Evolutionary conservation across 2,329 filamentous ascomycete species (phyloP), one percentile per base, ranked within the genome.

Genomic region (Metarhizium robertsii): DNA sequence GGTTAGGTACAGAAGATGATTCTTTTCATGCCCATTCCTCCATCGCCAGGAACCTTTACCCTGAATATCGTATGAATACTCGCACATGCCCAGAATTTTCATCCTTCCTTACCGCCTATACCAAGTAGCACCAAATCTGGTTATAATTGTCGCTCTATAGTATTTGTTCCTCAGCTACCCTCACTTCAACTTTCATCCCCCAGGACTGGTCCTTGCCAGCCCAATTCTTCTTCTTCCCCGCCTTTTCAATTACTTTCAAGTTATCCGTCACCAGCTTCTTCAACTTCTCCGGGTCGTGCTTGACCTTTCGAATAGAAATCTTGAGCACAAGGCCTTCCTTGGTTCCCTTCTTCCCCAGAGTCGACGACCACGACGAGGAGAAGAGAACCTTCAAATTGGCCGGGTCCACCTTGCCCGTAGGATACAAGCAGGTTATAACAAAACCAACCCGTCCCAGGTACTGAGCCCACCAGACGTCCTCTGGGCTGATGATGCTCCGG

Each of bases 391-490:
- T 69, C 18, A 72, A 69, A 57, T 74, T 69, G 34, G 63, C 61
- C 34, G 63, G 58, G 53, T 70, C 62, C 3, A 79, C 65, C 1
- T 74, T 67, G 1, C 85, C 85, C 1, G 81, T 77, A 0, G 86
- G 85, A 67, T 85, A 86, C 8, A 87, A 71, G 10, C 71, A 73
- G 0, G 78, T 80, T 34, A 87, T 69, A 10, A 87, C 65, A 5
- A 72, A 73, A 2, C 80, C 83, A 1, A 87, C 74, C 16, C 77
- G 75, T 0, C 86, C 85, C 0, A 87, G 62, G 62, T 86, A 88
- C 53, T 74, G 76, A 54, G 79, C 77, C 85, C 84, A 88, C 84
- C 85, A 88, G 11, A 78, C 72, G 56, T 79, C 74, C 59, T 78
- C 75, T 0, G 72, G 66, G 0, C 78, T 79, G 2, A 85, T 67